phyloP scores from a whole-genome alignment of 768 basidiomycete species.

The Polyporus arcularius region DNA sequence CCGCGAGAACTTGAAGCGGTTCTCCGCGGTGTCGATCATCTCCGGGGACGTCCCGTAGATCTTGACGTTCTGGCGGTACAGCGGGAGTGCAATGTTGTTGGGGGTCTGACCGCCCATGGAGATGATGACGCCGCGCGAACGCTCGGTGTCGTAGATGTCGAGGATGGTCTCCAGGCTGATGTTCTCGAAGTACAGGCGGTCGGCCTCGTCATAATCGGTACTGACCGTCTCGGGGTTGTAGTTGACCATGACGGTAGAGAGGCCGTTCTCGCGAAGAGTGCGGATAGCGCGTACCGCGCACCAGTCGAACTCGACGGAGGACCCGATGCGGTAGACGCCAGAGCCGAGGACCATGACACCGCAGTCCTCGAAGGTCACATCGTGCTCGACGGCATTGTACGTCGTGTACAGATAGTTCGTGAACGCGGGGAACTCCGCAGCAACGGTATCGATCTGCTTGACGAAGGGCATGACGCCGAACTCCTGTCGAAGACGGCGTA shows the following conservation, averaged over 20 bases:
- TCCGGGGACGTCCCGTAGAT: slow-evolving; percentile 98
- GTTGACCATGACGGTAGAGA: slow-evolving; percentile 98
- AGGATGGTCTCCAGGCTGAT: slow-evolving; percentile 95
- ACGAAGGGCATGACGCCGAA: slow-evolving; percentile 82
- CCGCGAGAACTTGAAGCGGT: slow-evolving; percentile 99
- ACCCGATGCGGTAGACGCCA: slow-evolving; percentile 98
- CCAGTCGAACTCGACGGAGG: slow-evolving; percentile 99
- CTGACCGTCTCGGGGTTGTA: slow-evolving; percentile 99
- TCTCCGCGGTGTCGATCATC: slow-evolving; percentile 99
- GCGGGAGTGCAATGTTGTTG: slow-evolving; percentile 95
- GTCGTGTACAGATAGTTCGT: slow-evolving; percentile 99
- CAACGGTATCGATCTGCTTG: slow-evolving; percentile 99
- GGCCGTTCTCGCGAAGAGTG: slow-evolving; percentile 91
- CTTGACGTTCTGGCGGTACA: slow-evolving; percentile 97
- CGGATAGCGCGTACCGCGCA: slow-evolving; percentile 97
- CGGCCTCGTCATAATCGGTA: slow-evolving; percentile 98
- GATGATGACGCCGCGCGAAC: slow-evolving; percentile 87
- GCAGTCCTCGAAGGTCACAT: slow-evolving; percentile 83
- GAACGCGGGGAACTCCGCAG: slow-evolving; percentile 97
- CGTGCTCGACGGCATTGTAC: slow-evolving; percentile 95
- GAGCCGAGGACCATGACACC: slow-evolving; percentile 98
- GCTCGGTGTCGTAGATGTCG: slow-evolving; percentile 94
- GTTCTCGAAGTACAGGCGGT: slow-evolving; percentile 98
- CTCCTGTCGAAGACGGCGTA: slow-evolving; percentile 89
- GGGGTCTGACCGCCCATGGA: slow-evolving; percentile 99